Conservation (phyloP, 2,329 filamentous ascomycete genomes). For the Leptographium galeiforme region DNA sequence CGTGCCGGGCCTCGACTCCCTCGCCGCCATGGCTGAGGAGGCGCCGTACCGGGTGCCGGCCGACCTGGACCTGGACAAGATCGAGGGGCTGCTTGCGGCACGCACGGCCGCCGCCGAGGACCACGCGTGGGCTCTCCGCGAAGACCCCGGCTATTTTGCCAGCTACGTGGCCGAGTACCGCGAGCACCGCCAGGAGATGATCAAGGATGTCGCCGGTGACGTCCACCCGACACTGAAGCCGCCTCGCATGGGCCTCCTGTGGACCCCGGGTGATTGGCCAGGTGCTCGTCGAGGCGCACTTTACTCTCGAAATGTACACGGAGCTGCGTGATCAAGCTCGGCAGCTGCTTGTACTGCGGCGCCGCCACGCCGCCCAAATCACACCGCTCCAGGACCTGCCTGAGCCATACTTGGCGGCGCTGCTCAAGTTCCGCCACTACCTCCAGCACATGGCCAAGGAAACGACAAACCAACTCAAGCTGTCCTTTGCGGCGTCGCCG, state of each 20-base stretch:
- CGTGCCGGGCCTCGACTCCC: slow-evolving; percentile 20
- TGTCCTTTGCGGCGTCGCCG: slow-evolving; percentile 23
- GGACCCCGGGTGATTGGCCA: slow-evolving; percentile 24
- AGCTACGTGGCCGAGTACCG: slow-evolving; percentile 25
- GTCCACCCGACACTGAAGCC: slow-evolving; percentile 14
- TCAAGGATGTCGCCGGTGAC: slow-evolving; percentile 25
- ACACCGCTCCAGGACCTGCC: slow-evolving; percentile 22
- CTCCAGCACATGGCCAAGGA: slow-evolving; percentile 20
- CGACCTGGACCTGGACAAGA: slow-evolving; percentile 27
- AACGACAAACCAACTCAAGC: slow-evolving; percentile 15
- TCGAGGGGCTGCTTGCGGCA: slow-evolving; percentile 30
- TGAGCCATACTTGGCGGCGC: slow-evolving; percentile 21
- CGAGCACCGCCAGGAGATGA: slow-evolving; percentile 31
- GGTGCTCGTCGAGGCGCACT: slow-evolving; percentile 19
- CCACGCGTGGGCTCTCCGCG: slow-evolving; percentile 39
- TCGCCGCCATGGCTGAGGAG: slow-evolving; percentile 30
- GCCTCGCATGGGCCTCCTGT: slow-evolving; percentile 17
- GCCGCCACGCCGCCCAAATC: slow-evolving; percentile 19
- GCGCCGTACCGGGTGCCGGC: slow-evolving; percentile 38
- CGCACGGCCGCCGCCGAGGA: slow-evolving; percentile 31
- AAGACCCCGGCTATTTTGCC: slow-evolving; percentile 45
- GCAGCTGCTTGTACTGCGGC: slow-evolving; percentile 16
- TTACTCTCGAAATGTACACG: slow-evolving; percentile 23
- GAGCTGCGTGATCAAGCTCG: slow-evolving; percentile 21
- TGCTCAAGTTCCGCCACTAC: slow-evolving; percentile 26